Base-by-base conservation (phyloP, 2,329 filamentous ascomycete genomes). In the Furcasterigmium sp. region DNA sequence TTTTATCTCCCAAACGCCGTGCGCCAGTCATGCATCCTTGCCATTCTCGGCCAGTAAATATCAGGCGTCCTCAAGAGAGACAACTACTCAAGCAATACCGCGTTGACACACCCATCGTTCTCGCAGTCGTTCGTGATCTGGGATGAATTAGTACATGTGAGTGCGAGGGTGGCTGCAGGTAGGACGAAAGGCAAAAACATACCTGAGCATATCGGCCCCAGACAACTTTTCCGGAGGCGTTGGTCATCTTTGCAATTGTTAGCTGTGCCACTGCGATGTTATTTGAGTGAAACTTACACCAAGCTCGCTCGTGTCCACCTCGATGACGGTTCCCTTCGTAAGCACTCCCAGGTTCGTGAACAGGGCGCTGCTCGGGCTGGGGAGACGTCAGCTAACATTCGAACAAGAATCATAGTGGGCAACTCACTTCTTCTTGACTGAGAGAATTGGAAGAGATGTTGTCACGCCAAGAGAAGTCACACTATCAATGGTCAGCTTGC, bases 341-440 rank as follows among this genome's bases (percentile, higher is more conserved):
- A 96, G 64, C 3, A 95, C 91, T 48, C 91, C 91, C 5, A 97
- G 72, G 59, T 95, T 90, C 1, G 91, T 96, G 68, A 95, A 95
- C 60, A 95, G 76, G 14, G 29, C 14, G 29, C 29, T 32, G n/a
- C n/a, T n/a, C 29, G 29, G 17, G 13, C 29, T 32, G 17, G 1
- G 88, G 87, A 61, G 89, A n/a, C 87, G 60, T 88, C 86, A 46
- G 87, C 84, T 26, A 63, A 66, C 48, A 76, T 73, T 6, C 13
- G n/a, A 14, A 8, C 8, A 29, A 11, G 15, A 10, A 5, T 18
- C 32, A 15, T 18, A 17, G n/a, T 17, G 4, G 32, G 15, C 5
- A 6, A 17, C n/a, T 35, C 32, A 83, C 14, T 37, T 37, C 19
- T 37, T 32, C 19, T 48, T 44, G 55, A 79, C 74, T 37, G 76